phyloP scores from a whole-genome alignment of 352 stramenopile species.

The Globisporangium rhizosaccharum region DNA sequence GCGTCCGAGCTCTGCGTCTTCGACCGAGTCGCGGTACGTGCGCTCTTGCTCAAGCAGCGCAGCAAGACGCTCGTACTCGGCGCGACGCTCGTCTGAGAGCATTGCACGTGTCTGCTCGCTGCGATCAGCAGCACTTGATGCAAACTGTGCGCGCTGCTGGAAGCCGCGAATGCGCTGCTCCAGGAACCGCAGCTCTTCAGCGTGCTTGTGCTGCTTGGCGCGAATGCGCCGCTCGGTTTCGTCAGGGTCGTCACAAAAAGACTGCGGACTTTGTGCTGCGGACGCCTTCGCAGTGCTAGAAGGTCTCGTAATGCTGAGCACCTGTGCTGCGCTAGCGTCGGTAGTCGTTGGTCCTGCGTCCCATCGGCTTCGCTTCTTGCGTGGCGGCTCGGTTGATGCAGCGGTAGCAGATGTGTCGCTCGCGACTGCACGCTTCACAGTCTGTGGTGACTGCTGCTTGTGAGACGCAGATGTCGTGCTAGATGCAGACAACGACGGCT shows the following conservation, averaged over 20 bases:
- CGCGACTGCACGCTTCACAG: background rate
- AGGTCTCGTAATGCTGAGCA: background rate
- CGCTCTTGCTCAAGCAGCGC: conserved; percentile 8
- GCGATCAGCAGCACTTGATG: background rate
- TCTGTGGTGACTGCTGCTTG: too few relatives aligned
- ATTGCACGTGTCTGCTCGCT: conserved; percentile 2
- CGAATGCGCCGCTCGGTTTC: conserved; percentile 4
- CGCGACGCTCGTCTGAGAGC: conserved; percentile 12
- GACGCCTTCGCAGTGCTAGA: background rate
- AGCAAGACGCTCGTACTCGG: conserved; percentile 13
- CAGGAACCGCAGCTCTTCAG: conserved; percentile 15
- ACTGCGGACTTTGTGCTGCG: too few relatives aligned
- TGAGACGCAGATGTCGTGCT: conserved; percentile 1
- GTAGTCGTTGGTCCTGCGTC: background rate
- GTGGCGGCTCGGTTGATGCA: background rate
- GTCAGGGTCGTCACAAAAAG: background rate
- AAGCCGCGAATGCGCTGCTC: conserved; percentile 20
- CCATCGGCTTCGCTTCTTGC: conserved; percentile 16
- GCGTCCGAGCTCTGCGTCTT: conserved; percentile 17
- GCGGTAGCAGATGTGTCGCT: background rate
- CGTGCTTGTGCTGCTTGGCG: conserved; percentile 20
- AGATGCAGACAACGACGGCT: background rate
- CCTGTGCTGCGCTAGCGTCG: background rate
- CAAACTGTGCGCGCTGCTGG: conserved; percentile 14
- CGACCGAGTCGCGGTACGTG: conserved; percentile 14